Evolutionary conservation across 139 green algal genomes (phyloP).

Genomic region (Chlamydomonas schloesseri): DNA sequence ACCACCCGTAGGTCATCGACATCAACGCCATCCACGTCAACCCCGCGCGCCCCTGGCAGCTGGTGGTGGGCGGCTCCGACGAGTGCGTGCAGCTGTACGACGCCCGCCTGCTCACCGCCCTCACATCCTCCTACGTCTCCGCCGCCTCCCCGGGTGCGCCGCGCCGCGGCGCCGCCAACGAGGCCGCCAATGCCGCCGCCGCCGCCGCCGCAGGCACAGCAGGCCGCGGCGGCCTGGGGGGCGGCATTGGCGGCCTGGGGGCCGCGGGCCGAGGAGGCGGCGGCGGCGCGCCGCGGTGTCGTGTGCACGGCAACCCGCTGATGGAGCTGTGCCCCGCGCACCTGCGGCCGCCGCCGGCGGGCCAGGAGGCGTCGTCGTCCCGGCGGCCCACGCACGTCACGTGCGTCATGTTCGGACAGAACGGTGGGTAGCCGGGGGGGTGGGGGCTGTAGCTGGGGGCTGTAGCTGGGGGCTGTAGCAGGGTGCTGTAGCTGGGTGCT

Average conservation of each 20-base stretch:
- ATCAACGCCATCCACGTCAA: slow-evolving; percentile 61
- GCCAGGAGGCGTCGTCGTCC: neutral
- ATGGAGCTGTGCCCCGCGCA: slow-evolving; percentile 46
- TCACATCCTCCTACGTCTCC: slow-evolving; percentile 4
- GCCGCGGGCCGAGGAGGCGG: neutral
- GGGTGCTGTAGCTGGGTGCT: too few relatives aligned
- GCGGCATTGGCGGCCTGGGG: neutral
- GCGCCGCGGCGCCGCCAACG: neutral
- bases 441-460: too few relatives aligned
- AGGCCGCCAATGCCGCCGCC: neutral
- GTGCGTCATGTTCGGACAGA: slow-evolving; percentile 47
- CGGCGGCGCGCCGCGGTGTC: neutral
- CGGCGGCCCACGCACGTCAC: slow-evolving; percentile 45
- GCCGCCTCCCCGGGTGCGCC: neutral
- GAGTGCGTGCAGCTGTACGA: slow-evolving; percentile 62
- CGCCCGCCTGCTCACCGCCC: slow-evolving; percentile 22
- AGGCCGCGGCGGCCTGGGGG: too few relatives aligned
- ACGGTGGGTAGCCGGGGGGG: neutral
- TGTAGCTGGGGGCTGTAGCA: too few relatives aligned
- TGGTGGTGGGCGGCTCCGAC: slow-evolving; percentile 60
- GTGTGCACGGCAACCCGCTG: neutral
- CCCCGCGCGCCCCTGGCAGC: slow-evolving; percentile 54
- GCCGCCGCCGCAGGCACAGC: neutral
- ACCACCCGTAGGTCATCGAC: slow-evolving; percentile 18
- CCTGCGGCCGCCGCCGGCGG: neutral